Conservation (phyloP, 2,329 filamentous ascomycete species). For the Thermoascus crustaceus region DNA sequence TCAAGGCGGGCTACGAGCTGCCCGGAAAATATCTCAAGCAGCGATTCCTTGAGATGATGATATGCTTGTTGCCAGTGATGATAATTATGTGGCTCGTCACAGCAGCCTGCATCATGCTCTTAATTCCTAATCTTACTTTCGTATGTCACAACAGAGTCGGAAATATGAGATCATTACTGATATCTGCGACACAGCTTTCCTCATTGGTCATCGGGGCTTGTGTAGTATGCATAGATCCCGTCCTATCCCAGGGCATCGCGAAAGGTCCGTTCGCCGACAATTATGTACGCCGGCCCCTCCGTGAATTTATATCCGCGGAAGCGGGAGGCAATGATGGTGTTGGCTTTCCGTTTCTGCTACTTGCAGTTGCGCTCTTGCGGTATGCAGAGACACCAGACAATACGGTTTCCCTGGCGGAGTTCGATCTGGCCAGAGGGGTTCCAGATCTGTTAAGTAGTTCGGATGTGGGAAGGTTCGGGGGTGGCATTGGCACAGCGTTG, state of each 20-base stretch:
- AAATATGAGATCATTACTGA: background rate
- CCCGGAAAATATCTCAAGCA: constrained; percentile 47
- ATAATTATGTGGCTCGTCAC: constrained; percentile 55
- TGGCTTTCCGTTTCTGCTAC: constrained; percentile 53
- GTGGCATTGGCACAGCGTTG: constrained; percentile 45
- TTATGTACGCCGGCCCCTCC: constrained; percentile 49
- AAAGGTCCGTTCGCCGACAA: constrained; percentile 57
- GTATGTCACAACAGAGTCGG: constrained; percentile 11
- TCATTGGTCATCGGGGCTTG: constrained; percentile 53
- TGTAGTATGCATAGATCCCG: constrained; percentile 54
- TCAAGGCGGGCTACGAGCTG: constrained; percentile 56
- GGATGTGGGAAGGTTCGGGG: constrained; percentile 45
- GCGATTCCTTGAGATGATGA: constrained; percentile 46
- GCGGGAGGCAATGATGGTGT: constrained; percentile 57
- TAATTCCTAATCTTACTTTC: constrained; percentile 47
- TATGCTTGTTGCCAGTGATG: constrained; percentile 54
- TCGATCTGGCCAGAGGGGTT: constrained; percentile 13
- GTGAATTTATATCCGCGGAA: constrained; percentile 56
- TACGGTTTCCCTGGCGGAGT: constrained; percentile 11
- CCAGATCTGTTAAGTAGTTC: constrained; percentile 23
- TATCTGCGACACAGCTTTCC: constrained; percentile 30
- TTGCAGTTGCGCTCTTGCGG: constrained; percentile 50
- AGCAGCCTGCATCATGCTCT: constrained; percentile 47
- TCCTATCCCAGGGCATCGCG: constrained; percentile 55
- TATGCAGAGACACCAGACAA: constrained; percentile 37